A percentile compares a stretch with the other conserved stretches of the same genome.
These are phyloP conservation scores for Cryoendolithus antarcticus DNA, from an alignment of 2,329 filamentous ascomycete genomes.

Conservation along the genomic window DNA sequence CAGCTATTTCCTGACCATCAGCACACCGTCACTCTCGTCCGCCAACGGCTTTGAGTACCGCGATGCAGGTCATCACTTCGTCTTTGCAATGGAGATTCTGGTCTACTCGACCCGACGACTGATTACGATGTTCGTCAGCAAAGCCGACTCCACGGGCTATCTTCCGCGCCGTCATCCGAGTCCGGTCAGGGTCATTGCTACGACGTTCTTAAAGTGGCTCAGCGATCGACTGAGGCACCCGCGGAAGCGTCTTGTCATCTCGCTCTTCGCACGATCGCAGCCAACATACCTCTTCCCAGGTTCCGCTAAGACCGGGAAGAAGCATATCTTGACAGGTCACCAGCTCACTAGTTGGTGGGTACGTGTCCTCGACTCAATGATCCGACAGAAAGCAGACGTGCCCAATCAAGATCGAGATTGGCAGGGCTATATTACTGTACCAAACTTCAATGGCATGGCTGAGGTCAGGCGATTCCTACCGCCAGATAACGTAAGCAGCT, in stretches of 20 bases:
- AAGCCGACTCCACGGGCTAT: constrained; percentile 92
- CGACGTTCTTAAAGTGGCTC: constrained; percentile 64
- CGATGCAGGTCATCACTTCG: constrained; percentile 40
- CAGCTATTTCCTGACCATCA: constrained; percentile 60
- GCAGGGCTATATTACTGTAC: constrained; percentile 73
- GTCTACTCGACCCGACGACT: constrained; percentile 69
- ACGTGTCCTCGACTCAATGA: constrained; percentile 64
- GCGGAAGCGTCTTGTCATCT: constrained; percentile 58
- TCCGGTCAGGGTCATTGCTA: constrained; percentile 61
- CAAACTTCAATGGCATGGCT: constrained; percentile 61
- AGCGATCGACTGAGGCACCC: constrained; percentile 27
- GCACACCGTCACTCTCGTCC: constrained; percentile 32
- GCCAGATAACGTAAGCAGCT: constrained; percentile 17
- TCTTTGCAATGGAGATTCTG: constrained; percentile 76
- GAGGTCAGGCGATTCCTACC: constrained; percentile 76
- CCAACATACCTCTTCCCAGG: constrained; percentile 91
- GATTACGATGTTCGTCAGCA: constrained; percentile 87
- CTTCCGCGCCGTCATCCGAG: constrained; percentile 55
- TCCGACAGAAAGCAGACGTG: constrained; percentile 23
- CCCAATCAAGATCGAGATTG: constrained; percentile 30
- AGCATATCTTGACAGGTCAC: constrained; percentile 85
- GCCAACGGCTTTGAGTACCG: constrained; percentile 8
- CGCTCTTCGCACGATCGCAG: constrained; percentile 83
- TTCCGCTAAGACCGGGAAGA: constrained; percentile 69
- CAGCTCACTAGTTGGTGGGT: constrained; percentile 96